phyloP scores from a whole-genome alignment of 331 rosid genomes.

The Quercus tomentella region DNA sequence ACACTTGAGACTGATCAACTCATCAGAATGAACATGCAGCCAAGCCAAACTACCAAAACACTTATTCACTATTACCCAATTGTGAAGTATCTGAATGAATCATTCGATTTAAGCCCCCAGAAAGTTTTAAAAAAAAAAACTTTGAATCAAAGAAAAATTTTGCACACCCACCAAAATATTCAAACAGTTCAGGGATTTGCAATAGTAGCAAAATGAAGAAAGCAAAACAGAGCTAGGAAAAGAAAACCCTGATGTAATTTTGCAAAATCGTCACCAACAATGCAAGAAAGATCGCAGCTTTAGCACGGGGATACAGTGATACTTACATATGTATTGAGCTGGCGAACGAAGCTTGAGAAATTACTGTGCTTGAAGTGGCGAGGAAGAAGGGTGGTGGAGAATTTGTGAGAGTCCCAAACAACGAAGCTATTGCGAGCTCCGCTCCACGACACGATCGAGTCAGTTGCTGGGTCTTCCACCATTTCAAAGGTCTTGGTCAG shows the following conservation, averaged over 20 bases:
- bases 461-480: slow-evolving; percentile 89
- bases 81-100: background rate
- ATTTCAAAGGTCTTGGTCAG: slow-evolving; percentile 86
- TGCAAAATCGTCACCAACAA: background rate
- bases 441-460: slow-evolving; percentile 87
- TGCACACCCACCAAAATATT: too few relatives aligned
- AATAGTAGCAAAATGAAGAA: background rate
- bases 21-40: background rate
- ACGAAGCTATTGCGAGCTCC: slow-evolving; percentile 81
- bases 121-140: background rate
- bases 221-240: background rate
- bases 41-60: background rate
- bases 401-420: slow-evolving; percentile 76
- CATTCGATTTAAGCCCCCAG: background rate
- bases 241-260: background rate
- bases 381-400: slow-evolving; percentile 74
- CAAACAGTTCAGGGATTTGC: too few relatives aligned
- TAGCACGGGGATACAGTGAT: background rate
- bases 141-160: background rate
- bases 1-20: background rate
- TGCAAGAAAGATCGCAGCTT: background rate
- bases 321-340: slow-evolving; percentile 96
- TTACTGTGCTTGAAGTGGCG: slow-evolving; percentile 87
- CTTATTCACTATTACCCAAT: background rate
- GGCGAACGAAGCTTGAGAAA: slow-evolving; percentile 97